Conservation (phyloP, 2,329 filamentous ascomycete genomes). For the Hypomyces rosellus region DNA sequence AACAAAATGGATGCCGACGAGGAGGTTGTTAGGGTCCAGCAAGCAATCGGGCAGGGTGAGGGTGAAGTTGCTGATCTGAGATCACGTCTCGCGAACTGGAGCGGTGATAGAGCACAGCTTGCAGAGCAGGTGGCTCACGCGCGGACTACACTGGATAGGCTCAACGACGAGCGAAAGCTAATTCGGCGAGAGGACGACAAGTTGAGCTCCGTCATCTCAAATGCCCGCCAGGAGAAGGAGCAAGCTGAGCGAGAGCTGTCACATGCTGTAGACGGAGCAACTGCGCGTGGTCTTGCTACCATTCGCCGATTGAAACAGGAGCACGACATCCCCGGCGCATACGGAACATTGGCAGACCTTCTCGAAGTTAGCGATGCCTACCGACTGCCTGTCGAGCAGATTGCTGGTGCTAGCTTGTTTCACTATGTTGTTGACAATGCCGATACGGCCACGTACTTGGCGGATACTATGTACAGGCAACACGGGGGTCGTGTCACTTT, state of each 20-base stretch:
- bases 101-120: constrained; percentile 64
- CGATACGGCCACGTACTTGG: constrained; percentile 73
- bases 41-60: constrained; percentile 66
- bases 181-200: constrained; percentile 87
- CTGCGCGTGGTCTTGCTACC: constrained; percentile 77
- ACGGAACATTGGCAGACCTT: constrained; percentile 90
- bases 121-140: constrained; percentile 69
- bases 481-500: constrained; percentile 86
- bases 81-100: constrained; percentile 70
- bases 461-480: constrained; percentile 71
- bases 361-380: constrained; percentile 80
- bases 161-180: constrained; percentile 81
- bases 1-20: constrained; percentile 80
- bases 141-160: constrained; percentile 68
- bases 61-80: constrained; percentile 64
- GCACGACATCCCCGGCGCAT: constrained; percentile 74
- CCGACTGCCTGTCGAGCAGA: constrained; percentile 84
- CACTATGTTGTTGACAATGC: constrained; percentile 95
- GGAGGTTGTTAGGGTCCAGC: constrained; percentile 67
- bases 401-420: constrained; percentile 86
- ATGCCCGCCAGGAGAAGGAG: constrained; percentile 69
- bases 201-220: constrained; percentile 68
- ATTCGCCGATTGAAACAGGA: constrained; percentile 78
- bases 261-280: constrained; percentile 84
- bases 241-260: constrained; percentile 71